Evolutionary conservation across 2,329 filamentous ascomycete species (phyloP).

Genomic region (Fusarium bactridioides): DNA sequence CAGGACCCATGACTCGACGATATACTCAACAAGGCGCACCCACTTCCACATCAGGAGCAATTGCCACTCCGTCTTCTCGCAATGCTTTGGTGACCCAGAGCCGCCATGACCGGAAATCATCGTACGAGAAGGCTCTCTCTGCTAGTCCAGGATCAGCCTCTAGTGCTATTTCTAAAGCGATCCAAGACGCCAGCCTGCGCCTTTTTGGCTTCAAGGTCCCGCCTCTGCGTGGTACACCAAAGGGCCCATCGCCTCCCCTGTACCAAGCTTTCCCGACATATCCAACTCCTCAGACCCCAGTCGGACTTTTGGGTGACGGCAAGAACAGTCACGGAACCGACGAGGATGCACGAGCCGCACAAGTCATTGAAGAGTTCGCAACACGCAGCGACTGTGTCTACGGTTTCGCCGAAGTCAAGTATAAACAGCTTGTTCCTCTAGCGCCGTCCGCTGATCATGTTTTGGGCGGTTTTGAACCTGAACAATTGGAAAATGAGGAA

Average conservation of each 20-base stretch:
- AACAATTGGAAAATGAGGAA: slow-evolving; percentile 65
- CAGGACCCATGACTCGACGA: slow-evolving; percentile 73
- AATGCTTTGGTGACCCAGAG: slow-evolving; percentile 78
- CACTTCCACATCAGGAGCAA: slow-evolving; percentile 73
- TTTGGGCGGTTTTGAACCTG: slow-evolving; percentile 67
- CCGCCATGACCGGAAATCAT: slow-evolving; percentile 78
- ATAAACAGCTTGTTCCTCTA: slow-evolving; percentile 92
- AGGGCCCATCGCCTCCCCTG: slow-evolving; percentile 75
- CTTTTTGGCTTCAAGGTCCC: slow-evolving; percentile 76
- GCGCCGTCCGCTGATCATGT: slow-evolving; percentile 80
- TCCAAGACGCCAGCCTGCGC: slow-evolving; percentile 87
- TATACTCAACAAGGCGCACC: slow-evolving; percentile 80
- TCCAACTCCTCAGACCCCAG: slow-evolving; percentile 69
- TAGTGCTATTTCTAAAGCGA: slow-evolving; percentile 91
- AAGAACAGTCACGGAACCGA: slow-evolving; percentile 66
- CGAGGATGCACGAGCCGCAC: slow-evolving; percentile 80
- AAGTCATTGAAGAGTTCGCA: slow-evolving; percentile 88
- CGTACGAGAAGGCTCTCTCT: slow-evolving; percentile 80
- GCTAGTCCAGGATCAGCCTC: slow-evolving; percentile 76
- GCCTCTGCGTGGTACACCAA: slow-evolving; percentile 65
- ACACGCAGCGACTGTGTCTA: slow-evolving; percentile 96
- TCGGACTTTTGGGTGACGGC: slow-evolving; percentile 72
- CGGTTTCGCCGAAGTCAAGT: slow-evolving; percentile 98
- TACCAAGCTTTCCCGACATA: slow-evolving; percentile 88
- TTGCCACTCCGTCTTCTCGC: slow-evolving; percentile 71